Conservation (phyloP, 805 yeast genomes). For the Candida odintsovae region DNA sequence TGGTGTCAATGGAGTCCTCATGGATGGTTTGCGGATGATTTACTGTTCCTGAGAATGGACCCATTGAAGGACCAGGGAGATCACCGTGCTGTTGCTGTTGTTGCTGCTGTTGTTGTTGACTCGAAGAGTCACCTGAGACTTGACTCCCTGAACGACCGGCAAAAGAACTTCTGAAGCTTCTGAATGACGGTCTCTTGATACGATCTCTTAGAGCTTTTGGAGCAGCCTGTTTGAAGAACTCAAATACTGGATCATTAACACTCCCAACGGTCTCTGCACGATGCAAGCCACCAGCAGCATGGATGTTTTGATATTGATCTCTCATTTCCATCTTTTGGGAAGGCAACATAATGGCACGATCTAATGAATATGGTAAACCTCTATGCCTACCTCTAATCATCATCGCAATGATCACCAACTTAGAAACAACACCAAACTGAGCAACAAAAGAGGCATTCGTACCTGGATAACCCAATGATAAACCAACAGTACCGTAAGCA, state of each 20-base stretch:
- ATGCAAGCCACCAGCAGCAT: slow-evolving; percentile 12
- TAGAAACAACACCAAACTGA: slow-evolving; percentile 66
- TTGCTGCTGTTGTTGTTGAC: too few relatives aligned
- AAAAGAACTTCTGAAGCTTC: background rate
- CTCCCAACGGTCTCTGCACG: slow-evolving; percentile 20
- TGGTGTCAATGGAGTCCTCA: background rate
- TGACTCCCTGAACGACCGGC: background rate
- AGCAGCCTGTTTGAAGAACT: slow-evolving; percentile 24
- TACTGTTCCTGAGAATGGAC: background rate
- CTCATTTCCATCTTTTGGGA: slow-evolving; percentile 56
- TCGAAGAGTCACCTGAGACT: background rate
- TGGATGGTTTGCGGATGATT: background rate
- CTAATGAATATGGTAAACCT: slow-evolving; percentile 90
- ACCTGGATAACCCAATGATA: slow-evolving; percentile 78
- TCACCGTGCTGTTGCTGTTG: background rate
- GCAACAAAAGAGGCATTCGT: slow-evolving; percentile 66
- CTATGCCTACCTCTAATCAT: slow-evolving; percentile 95
- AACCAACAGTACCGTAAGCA: slow-evolving; percentile 96
- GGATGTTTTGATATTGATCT: slow-evolving; percentile 39
- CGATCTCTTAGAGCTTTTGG: slow-evolving; percentile 20
- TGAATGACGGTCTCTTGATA: slow-evolving; percentile 20
- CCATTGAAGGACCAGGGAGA: background rate
- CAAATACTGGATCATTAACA: slow-evolving; percentile 21
- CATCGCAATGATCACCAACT: slow-evolving; percentile 80
- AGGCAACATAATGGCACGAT: slow-evolving; percentile 88